A percentile compares a stretch with the other conserved stretches of the same genome.
Conservation (phyloP, 805 yeast species). For the Ogataea parapolymorpha region DNA sequence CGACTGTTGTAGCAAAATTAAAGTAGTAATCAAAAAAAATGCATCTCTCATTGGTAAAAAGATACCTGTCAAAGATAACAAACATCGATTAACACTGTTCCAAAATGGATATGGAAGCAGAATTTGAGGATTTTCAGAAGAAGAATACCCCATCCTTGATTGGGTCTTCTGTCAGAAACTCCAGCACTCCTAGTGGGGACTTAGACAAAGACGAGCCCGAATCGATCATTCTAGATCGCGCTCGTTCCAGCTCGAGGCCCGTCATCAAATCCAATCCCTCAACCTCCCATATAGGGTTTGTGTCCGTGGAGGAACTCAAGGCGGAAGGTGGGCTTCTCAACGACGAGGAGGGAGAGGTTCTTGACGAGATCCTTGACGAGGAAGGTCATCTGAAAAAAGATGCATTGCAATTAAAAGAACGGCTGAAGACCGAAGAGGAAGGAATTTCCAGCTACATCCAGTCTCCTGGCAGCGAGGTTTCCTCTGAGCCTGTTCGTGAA, state of each 20-base stretch:
- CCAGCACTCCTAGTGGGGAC: constrained; percentile 21
- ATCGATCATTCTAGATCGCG: constrained; percentile 13
- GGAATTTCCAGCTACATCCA: too few relatives aligned
- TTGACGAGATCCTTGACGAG: constrained; percentile 50
- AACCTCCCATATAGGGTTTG: constrained; percentile 17
- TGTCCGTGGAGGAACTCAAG: constrained; percentile 34
- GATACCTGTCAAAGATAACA: constrained; percentile 3
- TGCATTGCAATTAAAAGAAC: constrained; percentile 34
- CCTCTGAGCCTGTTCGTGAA: constrained; percentile 1
- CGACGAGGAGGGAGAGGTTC: constrained; percentile 56
- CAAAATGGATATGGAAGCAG: constrained; percentile 49
- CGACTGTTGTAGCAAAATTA: constrained; percentile 5
- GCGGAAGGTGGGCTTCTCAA: constrained; percentile 53
- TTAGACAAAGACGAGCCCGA: constrained; percentile 13
- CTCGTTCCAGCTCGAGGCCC: constrained; percentile 35
- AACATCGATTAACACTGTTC: not conserved
- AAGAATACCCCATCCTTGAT: constrained; percentile 48
- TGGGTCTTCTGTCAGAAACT: constrained; percentile 43
- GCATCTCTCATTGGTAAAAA: constrained; percentile 3
- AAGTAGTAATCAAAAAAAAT: not conserved
- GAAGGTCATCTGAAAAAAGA: constrained; percentile 52
- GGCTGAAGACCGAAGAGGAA: constrained; percentile 11
- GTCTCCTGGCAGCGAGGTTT: too few relatives aligned
- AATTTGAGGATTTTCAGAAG: constrained; percentile 50
- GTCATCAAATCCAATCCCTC: constrained; percentile 41